Evolutionary conservation across 2,329 filamentous ascomycete species (phyloP).

Genomic region (Penicillium expansum): DNA sequence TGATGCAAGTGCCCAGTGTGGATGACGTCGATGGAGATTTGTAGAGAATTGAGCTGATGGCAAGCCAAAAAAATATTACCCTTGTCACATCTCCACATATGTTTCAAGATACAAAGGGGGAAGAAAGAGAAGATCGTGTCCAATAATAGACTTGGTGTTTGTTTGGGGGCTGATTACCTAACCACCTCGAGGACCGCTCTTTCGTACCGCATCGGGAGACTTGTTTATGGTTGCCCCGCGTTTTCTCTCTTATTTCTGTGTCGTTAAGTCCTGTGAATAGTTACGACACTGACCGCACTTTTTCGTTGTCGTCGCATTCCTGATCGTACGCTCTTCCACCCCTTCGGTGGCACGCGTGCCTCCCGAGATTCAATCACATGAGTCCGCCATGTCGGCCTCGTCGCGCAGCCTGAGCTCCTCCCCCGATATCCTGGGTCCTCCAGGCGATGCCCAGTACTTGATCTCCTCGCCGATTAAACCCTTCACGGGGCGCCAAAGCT

Average conservation of each 20-base stretch:
- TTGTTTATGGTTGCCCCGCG: slow-evolving; percentile 35
- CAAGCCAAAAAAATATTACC: not conserved
- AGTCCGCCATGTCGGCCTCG: slow-evolving; percentile 31
- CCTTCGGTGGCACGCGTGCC: slow-evolving; percentile 26
- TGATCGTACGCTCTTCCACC: slow-evolving; percentile 17
- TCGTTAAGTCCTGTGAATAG: slow-evolving; percentile 8
- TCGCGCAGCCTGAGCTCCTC: slow-evolving; percentile 42
- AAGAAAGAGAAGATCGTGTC: not conserved
- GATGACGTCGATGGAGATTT: not conserved
- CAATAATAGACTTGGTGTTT: not conserved
- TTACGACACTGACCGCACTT: slow-evolving; percentile 3
- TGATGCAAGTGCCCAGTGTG: slow-evolving; percentile 5
- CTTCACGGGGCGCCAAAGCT: slow-evolving; percentile 39
- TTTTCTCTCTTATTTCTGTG: slow-evolving; percentile 13
- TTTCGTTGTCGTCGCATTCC: slow-evolving; percentile 18
- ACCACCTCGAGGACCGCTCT: slow-evolving; percentile 10
- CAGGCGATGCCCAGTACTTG: slow-evolving; percentile 43
- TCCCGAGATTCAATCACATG: slow-evolving; percentile 15
- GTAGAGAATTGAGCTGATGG: not conserved
- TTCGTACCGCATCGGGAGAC: slow-evolving; percentile 36
- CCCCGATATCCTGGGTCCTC: slow-evolving; percentile 43
- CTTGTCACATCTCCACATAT: not conserved
- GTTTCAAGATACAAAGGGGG: not conserved
- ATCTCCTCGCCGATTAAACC: slow-evolving; percentile 44
- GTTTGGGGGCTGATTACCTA: slow-evolving; percentile 16